These are phyloP conservation scores for Fusarium austroafricanum DNA, from an alignment of 2,329 filamentous ascomycete genomes.

Conservation along the genomic window DNA sequence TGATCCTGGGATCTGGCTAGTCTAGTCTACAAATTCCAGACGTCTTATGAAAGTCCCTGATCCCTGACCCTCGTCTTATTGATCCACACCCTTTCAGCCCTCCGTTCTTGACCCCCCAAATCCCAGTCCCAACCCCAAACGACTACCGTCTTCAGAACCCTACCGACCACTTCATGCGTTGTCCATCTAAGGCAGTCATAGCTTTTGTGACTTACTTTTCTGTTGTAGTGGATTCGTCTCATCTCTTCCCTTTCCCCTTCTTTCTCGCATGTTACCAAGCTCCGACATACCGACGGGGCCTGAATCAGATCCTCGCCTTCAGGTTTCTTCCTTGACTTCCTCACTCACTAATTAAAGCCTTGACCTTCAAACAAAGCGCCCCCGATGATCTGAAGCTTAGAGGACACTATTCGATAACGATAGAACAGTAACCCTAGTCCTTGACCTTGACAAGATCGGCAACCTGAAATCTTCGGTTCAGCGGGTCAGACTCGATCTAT, in stretches of 20 bases:
- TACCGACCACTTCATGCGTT: constrained; percentile 46
- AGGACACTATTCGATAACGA: constrained; percentile 18
- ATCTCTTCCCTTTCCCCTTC: constrained; percentile 42
- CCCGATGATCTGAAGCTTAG: constrained; percentile 34
- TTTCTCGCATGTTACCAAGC: constrained; percentile 34
- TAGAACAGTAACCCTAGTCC: constrained; percentile 31
- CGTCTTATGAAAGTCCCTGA: constrained; percentile 34
- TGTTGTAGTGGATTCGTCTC: constrained; percentile 47
- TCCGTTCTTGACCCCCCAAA: constrained; percentile 36
- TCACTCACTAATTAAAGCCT: constrained; percentile 27
- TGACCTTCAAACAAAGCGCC: constrained; percentile 26
- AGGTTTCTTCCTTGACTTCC: constrained; percentile 10
- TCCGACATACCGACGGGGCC: constrained; percentile 25
- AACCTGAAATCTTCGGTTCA: constrained; percentile 39
- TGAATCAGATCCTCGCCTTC: constrained; percentile 32
- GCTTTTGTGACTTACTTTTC: constrained; percentile 40
- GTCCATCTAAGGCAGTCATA: constrained; percentile 40
- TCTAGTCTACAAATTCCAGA: constrained; percentile 19
- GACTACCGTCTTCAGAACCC: constrained; percentile 47
- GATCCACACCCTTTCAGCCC: constrained; percentile 45
- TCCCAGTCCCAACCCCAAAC: constrained; percentile 46
- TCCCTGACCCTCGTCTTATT: constrained; percentile 35
- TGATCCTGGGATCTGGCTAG: neutral
- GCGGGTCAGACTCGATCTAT: constrained; percentile 40
- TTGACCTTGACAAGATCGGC: constrained; percentile 36